A percentile compares a stretch with the other conserved stretches of the same genome.
Conservation (phyloP, 2,329 filamentous ascomycete genomes). For the Trichoderma gracile region DNA sequence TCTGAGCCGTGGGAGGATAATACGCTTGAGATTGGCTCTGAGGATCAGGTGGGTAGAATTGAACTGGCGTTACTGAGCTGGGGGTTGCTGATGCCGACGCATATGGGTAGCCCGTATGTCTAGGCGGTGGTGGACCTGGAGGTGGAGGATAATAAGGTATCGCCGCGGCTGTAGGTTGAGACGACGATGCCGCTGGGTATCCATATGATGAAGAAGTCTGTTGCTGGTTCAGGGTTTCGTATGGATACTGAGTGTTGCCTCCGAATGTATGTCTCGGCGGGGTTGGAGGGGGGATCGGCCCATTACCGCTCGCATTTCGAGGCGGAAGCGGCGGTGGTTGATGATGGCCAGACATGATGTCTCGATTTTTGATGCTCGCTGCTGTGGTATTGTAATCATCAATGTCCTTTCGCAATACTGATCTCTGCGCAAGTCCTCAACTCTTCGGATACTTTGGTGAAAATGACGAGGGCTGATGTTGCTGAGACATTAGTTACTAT, state of each 20-base stretch:
- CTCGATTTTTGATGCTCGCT: not conserved
- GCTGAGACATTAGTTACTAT: constrained; percentile 12
- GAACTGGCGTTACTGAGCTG: not conserved
- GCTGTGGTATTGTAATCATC: not conserved
- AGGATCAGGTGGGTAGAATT: not conserved
- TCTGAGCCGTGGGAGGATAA: not conserved
- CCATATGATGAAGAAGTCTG: not conserved
- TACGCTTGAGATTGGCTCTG: constrained; percentile 1
- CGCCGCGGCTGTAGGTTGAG: not conserved
- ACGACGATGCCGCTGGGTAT: not conserved
- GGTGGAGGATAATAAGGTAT: constrained; percentile 16
- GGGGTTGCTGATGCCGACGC: not conserved
- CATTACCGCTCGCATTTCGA: not conserved
- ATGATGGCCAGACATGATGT: constrained; percentile 15
- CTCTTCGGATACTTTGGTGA: not conserved
- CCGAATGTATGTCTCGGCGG: not conserved
- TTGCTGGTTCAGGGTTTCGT: not conserved
- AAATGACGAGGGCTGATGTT: not conserved
- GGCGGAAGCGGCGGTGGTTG: constrained; percentile 23
- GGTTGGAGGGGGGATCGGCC: not conserved
- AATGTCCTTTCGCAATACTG: not conserved
- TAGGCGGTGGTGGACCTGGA: constrained; percentile 13
- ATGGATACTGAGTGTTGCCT: constrained; percentile 1
- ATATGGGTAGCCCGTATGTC: not conserved
- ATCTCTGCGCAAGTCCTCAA: not conserved